Percentiles rank a stretch among this genome's conserved stretches.
Conservation (phyloP, 352 stramenopile genomes). For the Plasmopara viticola region DNA sequence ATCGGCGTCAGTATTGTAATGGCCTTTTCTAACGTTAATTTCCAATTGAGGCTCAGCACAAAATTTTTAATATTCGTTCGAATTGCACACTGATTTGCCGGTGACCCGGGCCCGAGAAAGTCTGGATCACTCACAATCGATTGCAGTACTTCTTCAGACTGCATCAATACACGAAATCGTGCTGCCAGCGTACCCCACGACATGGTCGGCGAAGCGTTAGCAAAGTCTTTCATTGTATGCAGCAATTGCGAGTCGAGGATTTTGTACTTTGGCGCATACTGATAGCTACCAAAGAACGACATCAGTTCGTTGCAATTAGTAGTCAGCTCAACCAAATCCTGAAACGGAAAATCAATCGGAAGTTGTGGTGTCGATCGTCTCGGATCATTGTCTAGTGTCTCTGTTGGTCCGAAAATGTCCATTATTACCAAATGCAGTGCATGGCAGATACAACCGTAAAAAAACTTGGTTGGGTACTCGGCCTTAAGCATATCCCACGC, state of each 20-base stretch:
- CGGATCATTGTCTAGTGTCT: slow-evolving; percentile 63
- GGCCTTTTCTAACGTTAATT: slow-evolving; percentile 72
- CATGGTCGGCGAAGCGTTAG: slow-evolving; percentile 50
- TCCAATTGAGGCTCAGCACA: slow-evolving; percentile 66
- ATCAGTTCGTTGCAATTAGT: slow-evolving; percentile 69
- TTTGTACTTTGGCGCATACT: slow-evolving; percentile 68
- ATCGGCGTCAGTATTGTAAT: slow-evolving; percentile 76
- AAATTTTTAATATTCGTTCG: slow-evolving; percentile 71
- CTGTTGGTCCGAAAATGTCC: slow-evolving; percentile 75
- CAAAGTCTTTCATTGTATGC: slow-evolving; percentile 74
- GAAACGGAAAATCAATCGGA: slow-evolving; percentile 72
- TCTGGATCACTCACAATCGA: slow-evolving; percentile 65
- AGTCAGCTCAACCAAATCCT: slow-evolving; percentile 72
- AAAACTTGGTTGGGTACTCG: slow-evolving; percentile 83
- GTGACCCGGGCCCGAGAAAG: slow-evolving; percentile 36
- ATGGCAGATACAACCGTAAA: slow-evolving; percentile 80
- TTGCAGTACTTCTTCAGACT: slow-evolving; percentile 67
- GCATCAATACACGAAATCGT: slow-evolving; percentile 57
- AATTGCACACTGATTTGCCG: slow-evolving; percentile 41
- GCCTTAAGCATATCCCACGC: slow-evolving; percentile 81
- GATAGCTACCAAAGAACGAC: slow-evolving; percentile 77
- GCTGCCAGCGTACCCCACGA: slow-evolving; percentile 63
- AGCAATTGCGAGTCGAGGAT: slow-evolving; percentile 66
- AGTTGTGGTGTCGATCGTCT: slow-evolving; percentile 56
- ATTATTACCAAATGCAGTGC: slow-evolving; percentile 74